Evolutionary conservation across 495 filamentous ascomycete species (phyloP), one percentile per base, ranked within the genome.

Genomic region (Amorphotheca resinae): DNA sequence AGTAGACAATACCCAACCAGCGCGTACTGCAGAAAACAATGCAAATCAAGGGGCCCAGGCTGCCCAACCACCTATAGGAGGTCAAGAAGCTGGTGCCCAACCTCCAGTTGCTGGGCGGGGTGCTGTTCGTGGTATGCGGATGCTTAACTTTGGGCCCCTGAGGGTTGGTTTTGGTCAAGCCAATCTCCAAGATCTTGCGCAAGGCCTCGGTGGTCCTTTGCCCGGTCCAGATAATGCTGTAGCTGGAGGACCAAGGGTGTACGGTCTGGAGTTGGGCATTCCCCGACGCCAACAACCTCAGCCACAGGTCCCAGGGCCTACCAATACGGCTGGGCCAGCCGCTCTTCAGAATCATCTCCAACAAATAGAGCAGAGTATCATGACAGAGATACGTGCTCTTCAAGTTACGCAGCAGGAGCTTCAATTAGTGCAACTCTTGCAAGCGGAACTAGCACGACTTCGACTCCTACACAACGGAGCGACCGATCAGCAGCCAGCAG

Each of bases 301-400:
- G 17, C 51, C 23, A 30, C 34, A 32, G 50, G 28, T 21, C 48
- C 63, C 28, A 48, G 55, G 22, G 48, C 59, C 2, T 8, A 18
- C 32, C 22, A 35, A 34, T 39, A 9, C 28, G 16, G 21, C 38
- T 33, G 23, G 14, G 30, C 3, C 44, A 34, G 38, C 47, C 26
- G 54, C 53, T 21, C 69, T 80, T 21, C 72, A 73, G 41, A 45
- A 60, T 15, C 77, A 80, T 33, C 56, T 87, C 20, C 62, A 70
- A 28, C 69, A 77, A 22, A 68, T 86, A 7, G 78, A 80, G 45
- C 74, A 77, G 34, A 74, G 78, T 25, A 66, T 89, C 25, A 62
- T 74, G 46, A 69, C 77, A 49, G 81, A 87, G 51, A 71, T 81
- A 17, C 64, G 65, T 23, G 57, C 47, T 36, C 65, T 83, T 12